Evolutionary conservation across 495 filamentous ascomycete genomes (phyloP), one percentile per base, ranked within the genome.

Genomic region (Aspergillus egyptiacus): DNA sequence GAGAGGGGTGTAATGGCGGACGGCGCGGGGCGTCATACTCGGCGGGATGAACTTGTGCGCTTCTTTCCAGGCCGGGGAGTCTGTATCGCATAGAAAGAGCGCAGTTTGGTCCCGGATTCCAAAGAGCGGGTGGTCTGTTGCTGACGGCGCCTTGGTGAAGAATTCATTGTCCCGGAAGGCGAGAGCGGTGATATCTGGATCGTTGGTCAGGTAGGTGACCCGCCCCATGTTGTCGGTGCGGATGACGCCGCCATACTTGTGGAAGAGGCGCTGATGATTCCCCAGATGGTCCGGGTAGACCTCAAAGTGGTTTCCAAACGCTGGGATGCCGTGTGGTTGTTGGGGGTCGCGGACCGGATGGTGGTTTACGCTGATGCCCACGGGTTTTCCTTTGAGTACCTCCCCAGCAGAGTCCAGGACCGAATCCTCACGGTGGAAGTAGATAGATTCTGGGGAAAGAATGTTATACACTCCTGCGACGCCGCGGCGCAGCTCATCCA

Each of bases 41-140:
- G 78, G 76, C 0, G 79, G 75, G 0, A 83, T 45, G 52, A 75
- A 83, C 51, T 80, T 80, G 58, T 81, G 78, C 0, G 68, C 68
- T 2, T 65, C 35, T 8, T 58, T 50, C 69, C 68, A 81, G 34
- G 66, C 58, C 46, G 67, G 63, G 0, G 68, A 70, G 15, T 78
- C 71, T 3, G 72, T 77, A 53, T 81, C 77, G 15, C 71, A 62
- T 15, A 76, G 55, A 58, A 82, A 82, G 37, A 81, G 56, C 17
- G 73, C 72, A 8, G 68, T 60, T n/a, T 62, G 63, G 54, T 75
- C 65, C 48, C 72, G 75, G 48, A 80, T 58, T n/a, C 55, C 60
- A 38, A 53, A 70, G 2, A 80, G 69, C 0, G 77, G 78, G 40
- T 81, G 77, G 31, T 55, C 49, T 25, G 25, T 10, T 27, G 25